Conservation (phyloP, 257 asterid genomes). For the Ilex aquifolium region DNA sequence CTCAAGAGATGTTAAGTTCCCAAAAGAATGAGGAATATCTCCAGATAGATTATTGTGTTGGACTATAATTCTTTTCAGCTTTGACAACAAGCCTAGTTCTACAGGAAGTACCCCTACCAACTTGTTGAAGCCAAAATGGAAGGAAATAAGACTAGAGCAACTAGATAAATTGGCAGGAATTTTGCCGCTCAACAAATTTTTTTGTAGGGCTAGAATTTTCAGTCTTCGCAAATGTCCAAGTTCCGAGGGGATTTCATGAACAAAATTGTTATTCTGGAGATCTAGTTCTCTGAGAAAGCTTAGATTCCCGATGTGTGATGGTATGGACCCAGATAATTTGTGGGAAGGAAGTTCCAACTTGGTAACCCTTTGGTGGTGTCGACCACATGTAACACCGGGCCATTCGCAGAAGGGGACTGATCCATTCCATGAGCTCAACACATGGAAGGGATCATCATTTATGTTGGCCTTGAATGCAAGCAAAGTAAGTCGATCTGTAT, state of each 20-base stretch:
- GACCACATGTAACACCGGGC: conserved; percentile 21
- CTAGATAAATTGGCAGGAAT: neutral
- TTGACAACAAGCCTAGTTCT: neutral
- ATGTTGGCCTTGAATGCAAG: conserved; percentile 11
- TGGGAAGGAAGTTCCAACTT: neutral
- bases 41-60: neutral
- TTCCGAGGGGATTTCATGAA: neutral
- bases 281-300: neutral
- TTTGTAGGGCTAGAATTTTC: neutral
- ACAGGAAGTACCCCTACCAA: neutral
- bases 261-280: neutral
- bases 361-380: conserved; percentile 11
- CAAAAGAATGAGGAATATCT: neutral
- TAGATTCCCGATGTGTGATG: neutral
- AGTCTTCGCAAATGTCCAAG: neutral
- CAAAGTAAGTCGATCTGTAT: conserved; percentile 12
- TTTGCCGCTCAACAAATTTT: neutral
- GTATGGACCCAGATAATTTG: neutral
- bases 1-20: neutral
- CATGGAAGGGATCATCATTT: conserved; percentile 10
- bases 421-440: conserved; percentile 18
- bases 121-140: neutral
- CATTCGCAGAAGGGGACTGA: conserved; percentile 23
- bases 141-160: neutral
- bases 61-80: neutral